Conservation (phyloP, 306 rosid genomes). For the Medicago ruthenica region DNA sequence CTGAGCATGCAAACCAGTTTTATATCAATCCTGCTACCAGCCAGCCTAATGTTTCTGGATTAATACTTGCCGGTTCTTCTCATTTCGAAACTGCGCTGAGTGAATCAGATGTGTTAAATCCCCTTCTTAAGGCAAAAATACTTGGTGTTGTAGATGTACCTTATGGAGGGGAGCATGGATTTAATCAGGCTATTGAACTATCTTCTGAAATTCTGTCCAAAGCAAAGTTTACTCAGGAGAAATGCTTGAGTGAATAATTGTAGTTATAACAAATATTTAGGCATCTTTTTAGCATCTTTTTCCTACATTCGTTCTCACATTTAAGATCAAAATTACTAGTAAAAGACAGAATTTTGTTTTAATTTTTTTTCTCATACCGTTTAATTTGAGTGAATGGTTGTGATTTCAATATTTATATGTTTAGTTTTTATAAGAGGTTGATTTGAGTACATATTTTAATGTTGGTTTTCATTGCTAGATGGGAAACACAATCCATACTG, state of each 20-base stretch:
- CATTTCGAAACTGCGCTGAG: conserved; percentile 92
- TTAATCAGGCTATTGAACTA: conserved; percentile 84
- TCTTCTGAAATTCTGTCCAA: conserved; percentile 83
- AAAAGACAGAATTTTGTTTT: too few species aligned
- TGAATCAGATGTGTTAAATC: conserved; percentile 94
- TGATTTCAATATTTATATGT: too few species aligned
- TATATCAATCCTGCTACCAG: conserved; percentile 85
- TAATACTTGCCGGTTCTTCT: conserved; percentile 86
- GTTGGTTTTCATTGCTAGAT: too few species aligned
- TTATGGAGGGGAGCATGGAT: conserved; percentile 89
- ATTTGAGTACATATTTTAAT: too few species aligned
- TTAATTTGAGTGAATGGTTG: too few species aligned
- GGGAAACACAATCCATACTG: too few species aligned
- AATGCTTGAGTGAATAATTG: conserved; percentile 75
- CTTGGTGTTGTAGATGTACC: conserved; percentile 86
- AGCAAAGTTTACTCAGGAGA: conserved; percentile 93
- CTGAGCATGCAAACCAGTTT: conserved; percentile 89
- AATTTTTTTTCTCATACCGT: too few species aligned
- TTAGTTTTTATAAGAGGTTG: too few species aligned
- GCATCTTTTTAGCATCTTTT: too few species aligned
- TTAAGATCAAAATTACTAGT: too few species aligned
- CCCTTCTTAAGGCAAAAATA: conserved; percentile 81
- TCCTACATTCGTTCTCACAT: too few species aligned
- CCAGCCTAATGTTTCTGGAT: conserved; percentile 89
- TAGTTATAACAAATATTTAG: too few species aligned